Percentiles rank a stretch among this genome's conserved stretches.
Conservation (phyloP, 2,329 filamentous ascomycete species). For the Fusarium sulawesiense region DNA sequence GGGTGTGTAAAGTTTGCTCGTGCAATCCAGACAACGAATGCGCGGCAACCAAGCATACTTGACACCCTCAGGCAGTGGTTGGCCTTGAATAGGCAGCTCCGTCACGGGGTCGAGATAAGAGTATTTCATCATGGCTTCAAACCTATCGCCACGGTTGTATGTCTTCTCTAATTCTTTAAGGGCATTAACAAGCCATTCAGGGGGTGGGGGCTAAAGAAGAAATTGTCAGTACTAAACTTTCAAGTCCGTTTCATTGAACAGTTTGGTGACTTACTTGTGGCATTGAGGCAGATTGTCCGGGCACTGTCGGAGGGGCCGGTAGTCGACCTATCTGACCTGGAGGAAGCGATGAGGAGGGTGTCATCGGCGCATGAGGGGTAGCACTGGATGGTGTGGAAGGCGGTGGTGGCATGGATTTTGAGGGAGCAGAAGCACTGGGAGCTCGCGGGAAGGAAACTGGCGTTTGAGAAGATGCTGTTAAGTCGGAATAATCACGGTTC, state of each 20-base stretch:
- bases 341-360: conserved; percentile 55
- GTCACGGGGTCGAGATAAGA: conserved; percentile 81
- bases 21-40: conserved; percentile 92
- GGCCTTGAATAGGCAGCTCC: conserved; percentile 69
- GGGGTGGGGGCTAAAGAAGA: conserved; percentile 76
- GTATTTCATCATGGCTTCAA: conserved; percentile 93
- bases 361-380: conserved; percentile 53
- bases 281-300: conserved; percentile 64
- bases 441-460: conserved; percentile 49
- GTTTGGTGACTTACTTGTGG: conserved; percentile 67
- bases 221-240: conserved; percentile 34
- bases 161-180: conserved; percentile 76
- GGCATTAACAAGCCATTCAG: conserved; percentile 83
- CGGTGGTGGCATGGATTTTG: conserved; percentile 52
- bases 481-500: conserved; percentile 62
- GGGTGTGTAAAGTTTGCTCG: conserved; percentile 92
- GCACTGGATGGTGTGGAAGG: conserved; percentile 53
- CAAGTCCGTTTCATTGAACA: conserved; percentile 8
- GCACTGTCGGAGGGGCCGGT: conserved; percentile 71
- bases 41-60: conserved; percentile 88
- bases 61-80: conserved; percentile 69
- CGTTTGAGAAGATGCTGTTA: conserved; percentile 51
- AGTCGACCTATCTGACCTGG: conserved; percentile 72
- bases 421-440: conserved; percentile 47
- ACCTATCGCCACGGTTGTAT: conserved; percentile 81